Conservation (phyloP, 176 grass and related monocot genomes). For the Triticum turgidum region DNA sequence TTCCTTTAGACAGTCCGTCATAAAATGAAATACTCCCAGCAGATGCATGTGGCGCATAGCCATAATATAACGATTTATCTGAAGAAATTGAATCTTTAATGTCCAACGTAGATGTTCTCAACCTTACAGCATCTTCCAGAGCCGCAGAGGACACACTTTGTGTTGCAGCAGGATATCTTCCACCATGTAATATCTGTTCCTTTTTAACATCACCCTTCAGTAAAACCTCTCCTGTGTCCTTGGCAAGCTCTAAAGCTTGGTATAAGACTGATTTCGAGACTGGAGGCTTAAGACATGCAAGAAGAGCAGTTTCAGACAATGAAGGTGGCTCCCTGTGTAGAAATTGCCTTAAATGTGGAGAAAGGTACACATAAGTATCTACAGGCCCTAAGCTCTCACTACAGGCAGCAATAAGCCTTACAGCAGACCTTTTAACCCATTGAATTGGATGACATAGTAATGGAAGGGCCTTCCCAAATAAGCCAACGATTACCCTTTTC, state of each 20-base stretch:
- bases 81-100: constrained; percentile 64
- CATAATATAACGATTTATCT: constrained; percentile 65
- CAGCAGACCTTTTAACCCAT: constrained; percentile 87
- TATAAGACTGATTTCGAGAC: constrained; percentile 80
- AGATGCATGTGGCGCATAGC: constrained; percentile 57
- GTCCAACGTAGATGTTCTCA: constrained; percentile 46
- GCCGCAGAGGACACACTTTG: constrained; percentile 21
- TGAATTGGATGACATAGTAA: constrained; percentile 84
- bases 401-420: constrained; percentile 74
- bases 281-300: constrained; percentile 77
- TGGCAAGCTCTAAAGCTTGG: constrained; percentile 80
- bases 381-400: constrained; percentile 83
- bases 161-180: constrained; percentile 35
- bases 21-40: constrained; percentile 71
- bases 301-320: constrained; percentile 66
- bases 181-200: constrained; percentile 44
- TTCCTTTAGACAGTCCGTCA: constrained; percentile 82
- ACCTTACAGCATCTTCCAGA: constrained; percentile 47
- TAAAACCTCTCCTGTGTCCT: constrained; percentile 63
- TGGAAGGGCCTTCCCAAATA: constrained; percentile 78
- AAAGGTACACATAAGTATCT: constrained; percentile 92
- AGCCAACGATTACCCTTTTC: constrained; percentile 79
- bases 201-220: constrained; percentile 50
- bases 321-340: constrained; percentile 78
- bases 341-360: constrained; percentile 68